Base-by-base conservation (phyloP, 2,329 filamentous ascomycete species). In the Xylariaceae sp. region DNA sequence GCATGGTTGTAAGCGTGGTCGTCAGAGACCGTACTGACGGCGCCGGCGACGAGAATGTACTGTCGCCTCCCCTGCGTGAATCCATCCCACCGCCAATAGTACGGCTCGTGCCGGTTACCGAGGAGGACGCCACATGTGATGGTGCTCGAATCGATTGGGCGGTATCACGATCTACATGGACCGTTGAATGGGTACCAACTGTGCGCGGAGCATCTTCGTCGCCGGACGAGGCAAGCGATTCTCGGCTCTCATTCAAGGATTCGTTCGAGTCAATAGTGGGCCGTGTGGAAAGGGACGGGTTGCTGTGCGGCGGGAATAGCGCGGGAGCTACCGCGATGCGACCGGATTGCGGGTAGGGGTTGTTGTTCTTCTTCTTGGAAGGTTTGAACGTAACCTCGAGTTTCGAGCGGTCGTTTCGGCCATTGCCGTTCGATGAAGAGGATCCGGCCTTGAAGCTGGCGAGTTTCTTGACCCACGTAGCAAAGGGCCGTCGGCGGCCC, bases 401-500 rank as follows among this genome's bases (percentile, higher is more conserved):
- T 66, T 80, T 81, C 41, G 67, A 65, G 51, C 73, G 69, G 61
- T 69, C 74, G 64, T 71, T 74, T 69, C 71, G 74, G 59, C 68
- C 74, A 66, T 69, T 61, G 48, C 70, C 61, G 48, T 80, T 80
- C 61, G 85, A 81, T 64, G 82, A 88, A 63, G 82, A 64, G 17
- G 63, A 87, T 58, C 78, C 81, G 57, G 71, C 73, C 74, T 96
- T 97, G 76, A 96, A 88, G 73, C 88, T 93, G 62, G 92, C 87
- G 59, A 97, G 84, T 71, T 92, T 92, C 80, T 92, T 96, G 80
- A 99, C 91, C 89, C 93, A 95, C 66, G 87, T 90, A 51, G 92
- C 85, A 72, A 97, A 97, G 23, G 92, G 93, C 64, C 90, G 86
- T 68, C 92, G 88, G 65, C 91, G 88, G 68, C 83, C 83, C 70